These are phyloP conservation scores for Candida albicans DNA, from an alignment of 1,139 yeast genomes.

Conservation along the genomic window DNA sequence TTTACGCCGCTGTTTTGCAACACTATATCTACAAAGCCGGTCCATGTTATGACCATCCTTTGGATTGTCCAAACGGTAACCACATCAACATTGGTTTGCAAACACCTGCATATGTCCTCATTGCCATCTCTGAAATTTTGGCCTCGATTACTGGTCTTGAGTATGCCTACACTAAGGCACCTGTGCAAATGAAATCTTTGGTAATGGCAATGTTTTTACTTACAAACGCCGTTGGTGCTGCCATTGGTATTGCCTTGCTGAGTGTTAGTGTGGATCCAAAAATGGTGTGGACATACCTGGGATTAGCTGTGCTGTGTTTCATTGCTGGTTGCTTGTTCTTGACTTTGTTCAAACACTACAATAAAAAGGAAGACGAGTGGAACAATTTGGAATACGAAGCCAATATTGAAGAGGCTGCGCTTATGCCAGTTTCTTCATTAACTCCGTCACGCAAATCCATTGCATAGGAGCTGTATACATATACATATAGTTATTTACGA, in stretches of 20 bases:
- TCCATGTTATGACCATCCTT: constrained; percentile 71
- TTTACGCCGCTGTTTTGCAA: constrained; percentile 79
- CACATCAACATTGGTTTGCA: constrained; percentile 61
- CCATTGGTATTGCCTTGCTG: constrained; percentile 70
- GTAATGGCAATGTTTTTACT: constrained; percentile 63
- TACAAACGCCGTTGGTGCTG: constrained; percentile 67
- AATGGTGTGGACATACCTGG: constrained; percentile 65
- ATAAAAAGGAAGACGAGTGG: constrained; percentile 59
- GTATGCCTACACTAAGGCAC: constrained; percentile 72
- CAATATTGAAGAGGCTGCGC: constrained; percentile 17
- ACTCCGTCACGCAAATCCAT: constrained; percentile 13
- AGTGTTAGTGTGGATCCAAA: constrained; percentile 67
- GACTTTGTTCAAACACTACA: constrained; percentile 57
- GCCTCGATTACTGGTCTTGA: constrained; percentile 69
- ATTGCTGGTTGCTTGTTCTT: constrained; percentile 65
- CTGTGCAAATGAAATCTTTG: constrained; percentile 62
- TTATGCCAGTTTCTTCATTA: constrained; percentile 25
- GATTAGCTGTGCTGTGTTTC: constrained; percentile 59
- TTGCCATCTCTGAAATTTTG: constrained; percentile 63
- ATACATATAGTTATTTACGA: too few species aligned
- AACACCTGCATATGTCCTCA: constrained; percentile 61
- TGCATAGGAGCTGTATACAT: too few species aligned
- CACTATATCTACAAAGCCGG: constrained; percentile 67
- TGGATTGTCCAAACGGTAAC: constrained; percentile 42
- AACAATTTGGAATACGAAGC: constrained; percentile 50